Percentiles rank a stretch among this genome's conserved stretches.
Evolutionary conservation across 2,329 filamentous ascomycete genomes (phyloP).

Genomic region (Colletotrichum camelliae): DNA sequence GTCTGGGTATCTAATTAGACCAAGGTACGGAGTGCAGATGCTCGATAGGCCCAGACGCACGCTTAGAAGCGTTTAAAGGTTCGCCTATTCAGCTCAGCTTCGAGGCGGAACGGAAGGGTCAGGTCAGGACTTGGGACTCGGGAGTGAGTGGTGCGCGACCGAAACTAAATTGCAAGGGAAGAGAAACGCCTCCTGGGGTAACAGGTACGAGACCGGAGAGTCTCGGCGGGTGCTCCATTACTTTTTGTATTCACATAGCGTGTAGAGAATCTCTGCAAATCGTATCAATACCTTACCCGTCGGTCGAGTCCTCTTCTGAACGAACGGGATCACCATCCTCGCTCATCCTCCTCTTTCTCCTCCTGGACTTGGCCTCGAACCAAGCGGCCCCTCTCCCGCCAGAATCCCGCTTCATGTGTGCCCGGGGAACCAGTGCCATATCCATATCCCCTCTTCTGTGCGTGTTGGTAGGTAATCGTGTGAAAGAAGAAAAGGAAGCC

Average conservation of each 20-base stretch:
- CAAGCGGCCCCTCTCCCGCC: background rate
- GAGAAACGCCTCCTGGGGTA: constrained; percentile 2
- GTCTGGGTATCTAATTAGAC: constrained; percentile 2
- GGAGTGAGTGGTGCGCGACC: background rate
- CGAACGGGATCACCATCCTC: background rate
- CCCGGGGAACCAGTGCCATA: background rate
- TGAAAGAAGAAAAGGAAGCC: background rate
- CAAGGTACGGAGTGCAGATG: background rate
- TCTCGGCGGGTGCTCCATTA: constrained; percentile 20
- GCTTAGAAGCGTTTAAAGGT: background rate
- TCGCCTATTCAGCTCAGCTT: background rate
- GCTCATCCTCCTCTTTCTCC: background rate
- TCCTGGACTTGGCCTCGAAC: background rate
- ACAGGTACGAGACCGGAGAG: background rate
- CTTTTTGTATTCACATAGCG: constrained; percentile 16
- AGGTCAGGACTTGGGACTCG: background rate
- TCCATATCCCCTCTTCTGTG: background rate
- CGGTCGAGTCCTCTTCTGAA: background rate
- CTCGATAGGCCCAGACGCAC: background rate
- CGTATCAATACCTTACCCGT: background rate
- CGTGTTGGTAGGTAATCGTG: background rate
- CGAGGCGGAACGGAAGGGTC: background rate
- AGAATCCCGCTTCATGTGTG: background rate
- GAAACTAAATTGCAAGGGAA: constrained; percentile 2
- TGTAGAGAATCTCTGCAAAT: background rate